Conservation (phyloP, 2,329 filamentous ascomycete genomes). For the Pseudovirgaria hyperparasitica region DNA sequence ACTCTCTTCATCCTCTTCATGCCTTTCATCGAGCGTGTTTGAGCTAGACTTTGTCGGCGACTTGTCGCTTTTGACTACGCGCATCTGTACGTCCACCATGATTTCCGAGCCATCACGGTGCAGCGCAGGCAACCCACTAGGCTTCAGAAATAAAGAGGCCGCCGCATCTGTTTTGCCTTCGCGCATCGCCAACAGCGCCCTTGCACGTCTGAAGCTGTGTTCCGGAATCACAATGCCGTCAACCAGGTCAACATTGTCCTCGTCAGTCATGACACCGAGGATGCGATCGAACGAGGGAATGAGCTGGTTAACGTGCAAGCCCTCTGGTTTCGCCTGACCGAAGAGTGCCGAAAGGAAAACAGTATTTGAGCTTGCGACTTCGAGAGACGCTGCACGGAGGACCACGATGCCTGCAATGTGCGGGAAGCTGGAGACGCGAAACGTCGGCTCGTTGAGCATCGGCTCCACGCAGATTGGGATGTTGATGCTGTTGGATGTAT, state of each 20-base stretch:
- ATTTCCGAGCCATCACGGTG: constrained; percentile 88
- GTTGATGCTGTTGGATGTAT: constrained; percentile 62
- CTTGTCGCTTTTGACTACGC: constrained; percentile 79
- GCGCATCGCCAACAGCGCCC: constrained; percentile 69
- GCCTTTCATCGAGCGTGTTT: constrained; percentile 35
- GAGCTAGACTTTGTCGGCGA: constrained; percentile 13
- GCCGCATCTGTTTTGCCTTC: constrained; percentile 68
- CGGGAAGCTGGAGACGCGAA: constrained; percentile 86
- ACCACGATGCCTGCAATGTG: constrained; percentile 97
- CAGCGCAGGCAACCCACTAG: constrained; percentile 70
- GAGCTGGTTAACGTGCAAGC: constrained; percentile 63
- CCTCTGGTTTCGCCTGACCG: constrained; percentile 73
- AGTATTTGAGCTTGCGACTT: constrained; percentile 84
- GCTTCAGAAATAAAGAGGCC: constrained; percentile 65
- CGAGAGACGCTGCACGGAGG: constrained; percentile 62
- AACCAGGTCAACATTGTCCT: constrained; percentile 69
- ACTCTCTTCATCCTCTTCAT: constrained; percentile 50
- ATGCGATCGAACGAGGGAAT: constrained; percentile 82
- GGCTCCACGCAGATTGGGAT: constrained; percentile 76
- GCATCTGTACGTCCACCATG: constrained; percentile 91
- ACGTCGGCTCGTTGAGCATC: constrained; percentile 52
- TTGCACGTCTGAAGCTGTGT: constrained; percentile 83
- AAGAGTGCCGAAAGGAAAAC: constrained; percentile 91
- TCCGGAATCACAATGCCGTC: constrained; percentile 97
- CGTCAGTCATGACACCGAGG: constrained; percentile 66